A percentile compares a stretch with the other conserved stretches of the same genome.
These are phyloP conservation scores for Hanseniaspora lachancei DNA, from an alignment of 805 yeast genomes.

Conservation along the genomic window DNA sequence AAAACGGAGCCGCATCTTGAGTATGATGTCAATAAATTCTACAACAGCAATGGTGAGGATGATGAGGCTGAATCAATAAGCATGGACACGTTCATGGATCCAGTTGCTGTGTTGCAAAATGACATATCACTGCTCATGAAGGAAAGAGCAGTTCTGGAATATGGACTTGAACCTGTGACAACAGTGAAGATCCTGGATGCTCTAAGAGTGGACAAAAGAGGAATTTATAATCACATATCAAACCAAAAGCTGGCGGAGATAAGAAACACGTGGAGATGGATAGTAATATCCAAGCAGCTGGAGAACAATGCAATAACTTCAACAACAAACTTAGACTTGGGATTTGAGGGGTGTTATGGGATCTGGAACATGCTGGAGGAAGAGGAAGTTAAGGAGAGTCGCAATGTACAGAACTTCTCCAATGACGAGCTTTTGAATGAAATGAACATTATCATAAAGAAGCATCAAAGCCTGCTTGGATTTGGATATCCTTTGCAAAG, in stretches of 20 bases:
- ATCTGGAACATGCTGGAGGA: constrained; percentile 67
- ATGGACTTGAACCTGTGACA: constrained; percentile 51
- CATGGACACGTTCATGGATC: constrained; percentile 20
- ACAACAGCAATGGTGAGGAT: constrained; percentile 18
- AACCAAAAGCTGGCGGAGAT: constrained; percentile 43
- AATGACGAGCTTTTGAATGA: constrained; percentile 23
- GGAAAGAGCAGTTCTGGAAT: constrained; percentile 58
- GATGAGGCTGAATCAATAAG: constrained; percentile 17
- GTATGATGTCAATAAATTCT: constrained; percentile 16
- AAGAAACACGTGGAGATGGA: constrained; percentile 85
- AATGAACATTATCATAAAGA: constrained; percentile 31
- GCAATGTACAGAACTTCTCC: constrained; percentile 2
- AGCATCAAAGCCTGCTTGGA: constrained; percentile 21
- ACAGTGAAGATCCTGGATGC: constrained; percentile 50
- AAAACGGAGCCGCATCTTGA: constrained; percentile 20
- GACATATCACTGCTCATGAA: constrained; percentile 68
- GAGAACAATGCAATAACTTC: constrained; percentile 55
- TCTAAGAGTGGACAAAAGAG: constrained; percentile 23
- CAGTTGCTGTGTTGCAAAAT: constrained; percentile 40
- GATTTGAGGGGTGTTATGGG: constrained; percentile 78
- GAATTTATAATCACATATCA: constrained; percentile 16
- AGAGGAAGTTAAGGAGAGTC: constrained; percentile 21
- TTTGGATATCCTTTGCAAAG: constrained; percentile 18
- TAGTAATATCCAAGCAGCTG: constrained; percentile 54
- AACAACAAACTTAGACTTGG: constrained; percentile 60